Evolutionary conservation across 2,329 filamentous ascomycete genomes (phyloP), one percentile per base, ranked within the genome.

Genomic region (Curvularia spicifera): DNA sequence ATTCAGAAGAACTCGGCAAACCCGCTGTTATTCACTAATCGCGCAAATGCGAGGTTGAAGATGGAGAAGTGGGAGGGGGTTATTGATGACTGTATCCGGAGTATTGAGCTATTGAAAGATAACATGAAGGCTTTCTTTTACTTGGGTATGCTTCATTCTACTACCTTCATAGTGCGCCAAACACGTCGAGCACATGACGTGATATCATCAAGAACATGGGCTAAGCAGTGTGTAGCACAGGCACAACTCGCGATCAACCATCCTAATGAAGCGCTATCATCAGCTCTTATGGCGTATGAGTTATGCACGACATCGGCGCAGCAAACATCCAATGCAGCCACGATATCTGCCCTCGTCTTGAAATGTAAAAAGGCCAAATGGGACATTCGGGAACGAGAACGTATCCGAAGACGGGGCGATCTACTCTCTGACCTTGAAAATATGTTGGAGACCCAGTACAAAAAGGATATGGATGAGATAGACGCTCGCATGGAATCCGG

Each of bases 41-140:
- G 93, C 53, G 91, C 93, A 51, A 90, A 97, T 79, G 88, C 90
- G 3, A 87, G 93, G 40, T 82, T 95, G 57, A 91, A 90, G 78
- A 84, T 96, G 22, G 79, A 84, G 59, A 82, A 87, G 67, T 96
- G 89, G 86, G 84, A 91, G 29, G 87, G 83, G 9, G 92, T 89
- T 48, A 88, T 95, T 63, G 81, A 86, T 59, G 93, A 97, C 77
- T 94, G 93, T 72, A 78, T 89, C 52, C 82, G 86, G 51, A 92
- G 90, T 63, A 88, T 97, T 49, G 83, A 87, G 58, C 82, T 96
- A 5, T 81, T 86, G 28, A 81, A 84, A 20, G 79, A 79, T 45
- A 87, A 85, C 68, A 89, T 96, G 80, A 98, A 98, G 78, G 92
- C 91, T 7, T 86, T 87, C 71, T 96, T 90, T 77, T 91, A 93